Base-by-base conservation (phyloP, 441 rosid genomes). In the Populus trichocarpa region DNA sequence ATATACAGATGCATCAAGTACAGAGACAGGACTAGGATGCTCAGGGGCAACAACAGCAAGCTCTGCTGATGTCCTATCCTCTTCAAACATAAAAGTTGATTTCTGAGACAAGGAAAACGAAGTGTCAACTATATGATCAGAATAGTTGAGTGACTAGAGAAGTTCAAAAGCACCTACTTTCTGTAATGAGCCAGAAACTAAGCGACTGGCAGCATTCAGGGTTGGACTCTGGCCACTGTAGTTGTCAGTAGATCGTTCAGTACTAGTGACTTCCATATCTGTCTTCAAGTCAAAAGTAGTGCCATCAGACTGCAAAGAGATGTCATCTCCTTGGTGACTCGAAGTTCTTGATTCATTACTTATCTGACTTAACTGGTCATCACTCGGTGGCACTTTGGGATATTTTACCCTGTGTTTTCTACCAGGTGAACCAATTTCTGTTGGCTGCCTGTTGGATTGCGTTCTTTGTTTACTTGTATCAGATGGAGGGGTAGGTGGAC, bases 21-120 rank as follows among this genome's bases (percentile, higher is more conserved):
- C 99, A 42, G 98, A 94, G 69, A 94, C 88, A 1, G 98, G 99
- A 86, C 97, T 96, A 64, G 87, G 97, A 81, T 92, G 92, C 83
- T 94, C 97, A 63, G 85, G 76, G 13, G 85, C 81, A 83, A 78
- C 84, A 20, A 81, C 70, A 67, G 87, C 84, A 77, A 88, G 85
- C 74, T 91, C 93, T 8, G 87, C 78, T 38, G 72, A 79, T 22
- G 85, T 76, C 76, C 85, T 87, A 70, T 87, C 93, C 80, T 91
- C 91, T 79, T 81, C 84, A 70, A 83, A 67, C 73, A 77, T 82
- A 61, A 85, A 79, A 79, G 71, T 69, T 80, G 92, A 77, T 76
- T 82, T 88, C 96, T 96, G 82, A 63, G 63, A 71, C 38, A 73
- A 72, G 63, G 28, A 71, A 74, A 75, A 30, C n/a, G 69, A 67